Evolutionary conservation across 2,329 filamentous ascomycete species (phyloP), one percentile per base, ranked within the genome.

Genomic region (Nemania sp.): DNA sequence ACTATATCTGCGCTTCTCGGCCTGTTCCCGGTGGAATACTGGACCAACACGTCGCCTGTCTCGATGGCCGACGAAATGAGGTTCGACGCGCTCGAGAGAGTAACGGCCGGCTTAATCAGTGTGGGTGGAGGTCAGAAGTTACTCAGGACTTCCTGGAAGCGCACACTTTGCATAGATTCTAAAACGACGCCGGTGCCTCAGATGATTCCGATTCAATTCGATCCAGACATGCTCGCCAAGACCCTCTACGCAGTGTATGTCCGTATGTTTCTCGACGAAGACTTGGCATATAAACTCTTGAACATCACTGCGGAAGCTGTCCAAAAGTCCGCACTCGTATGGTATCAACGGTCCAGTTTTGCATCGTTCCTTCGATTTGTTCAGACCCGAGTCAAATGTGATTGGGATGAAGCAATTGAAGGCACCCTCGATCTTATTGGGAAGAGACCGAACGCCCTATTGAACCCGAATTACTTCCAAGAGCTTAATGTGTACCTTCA

Each of bases 1-100:
- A 80, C 80, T 0, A 65, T 85, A 3, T 78, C 80, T 2, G 64
- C 81, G 7, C 69, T 87, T 0, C 69, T 87, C 2, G 84, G 82
- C 0, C 65, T 87, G 37, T 76, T 71, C 1, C 79, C 80, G 0
- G 70, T 79, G 3, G 79, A 83, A 62, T 81, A 79, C 67, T 83
- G 77, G 77, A 66, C 55, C 17, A 63, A 64, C 35, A 56, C 48
- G 2, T 60, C 55, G 11, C 18, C 57, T 45, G 7, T 57, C 9
- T 53, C 62, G 2, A 3, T 35, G 9, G 34, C 20, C 25, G 57
- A 64, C 15, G 25, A 29, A 7, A 29, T 4, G 25, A 29, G 3
- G 25, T 7, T 29, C 25, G 25, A 29, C 4, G 25, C 7, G 25
- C 25, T 29, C 25, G 7, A 3, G 7, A 7, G 25, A 29, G 25